Base-by-base conservation (phyloP, 75 land plant species). In the Picea sitchensis region DNA sequence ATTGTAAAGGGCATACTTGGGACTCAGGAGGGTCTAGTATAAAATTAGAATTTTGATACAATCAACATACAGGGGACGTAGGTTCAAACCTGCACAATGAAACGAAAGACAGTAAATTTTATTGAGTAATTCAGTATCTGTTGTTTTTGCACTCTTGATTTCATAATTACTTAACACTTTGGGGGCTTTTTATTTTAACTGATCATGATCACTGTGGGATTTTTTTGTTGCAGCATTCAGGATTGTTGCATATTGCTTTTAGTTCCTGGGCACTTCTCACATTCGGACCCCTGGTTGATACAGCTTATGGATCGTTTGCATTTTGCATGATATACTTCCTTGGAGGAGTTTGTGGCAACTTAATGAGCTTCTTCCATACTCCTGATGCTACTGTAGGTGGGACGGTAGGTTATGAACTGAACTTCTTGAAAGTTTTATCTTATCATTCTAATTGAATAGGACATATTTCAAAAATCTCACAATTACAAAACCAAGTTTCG, bases 311-410 rank as follows among this genome's bases (percentile, higher is more conserved):
- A 61, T 77, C 95, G 59, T 77, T 90, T 71, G 94, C 96, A 23
- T 92, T 94, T 77, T 80, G 88, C 78, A 85, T 94, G 87, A 91
- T 94, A 47, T 94, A 89, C 80, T 44, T 92, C 20, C 87, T 92
- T 61, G 97, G 97, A 73, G 97, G 95, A 67, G 36, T 94, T 61
- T 86, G 84, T 83, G 96, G 94, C 58, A 94, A 94, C 78, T 67
- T 94, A 62, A 78, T 82, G 57, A 94, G 97, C 89, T 94, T 92
- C 82, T 82, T 92, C 76, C 92, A 90, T 80, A 89, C 91, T 32
- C 85, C 92, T 51, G 90, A 86, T 67, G 86, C 84, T 59, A 92
- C 97, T 78, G 95, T 94, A 74, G 92, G 95, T 82, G 97, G 97
- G n/a, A 88, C 97, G 23, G 97, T 94, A 87, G 80, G 97, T 73